phyloP scores from a whole-genome alignment of 1,139 yeast genomes.

The Saccharomycopsis crataegensis region DNA sequence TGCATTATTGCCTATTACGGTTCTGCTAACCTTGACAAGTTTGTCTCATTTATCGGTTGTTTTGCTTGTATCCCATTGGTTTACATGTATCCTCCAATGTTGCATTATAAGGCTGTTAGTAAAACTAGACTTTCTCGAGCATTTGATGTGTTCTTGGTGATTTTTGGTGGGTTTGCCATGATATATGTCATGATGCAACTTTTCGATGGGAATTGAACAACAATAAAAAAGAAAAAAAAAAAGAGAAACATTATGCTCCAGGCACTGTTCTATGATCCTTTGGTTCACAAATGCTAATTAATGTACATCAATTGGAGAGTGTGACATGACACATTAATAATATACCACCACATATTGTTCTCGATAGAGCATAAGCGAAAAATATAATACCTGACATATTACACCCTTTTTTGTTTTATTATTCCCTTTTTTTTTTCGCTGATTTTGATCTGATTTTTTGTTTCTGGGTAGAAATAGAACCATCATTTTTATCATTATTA shows the following conservation, averaged over 20 bases:
- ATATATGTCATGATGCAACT: slow-evolving; percentile 61
- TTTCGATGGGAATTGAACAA: slow-evolving; percentile 22
- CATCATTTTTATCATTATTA: no score
- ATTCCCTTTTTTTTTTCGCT: no score
- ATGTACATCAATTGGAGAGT: no score
- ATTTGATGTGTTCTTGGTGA: slow-evolving; percentile 42
- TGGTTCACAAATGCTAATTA: no score
- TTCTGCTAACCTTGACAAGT: slow-evolving; percentile 57
- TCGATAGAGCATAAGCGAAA: no score
- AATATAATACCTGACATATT: no score
- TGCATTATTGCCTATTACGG: slow-evolving; percentile 52
- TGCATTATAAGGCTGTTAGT: slow-evolving; percentile 42
- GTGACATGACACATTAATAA: no score
- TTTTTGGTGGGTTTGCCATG: slow-evolving; percentile 55
- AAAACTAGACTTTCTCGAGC: slow-evolving; percentile 25
- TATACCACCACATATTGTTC: no score
- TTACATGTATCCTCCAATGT: slow-evolving; percentile 73
- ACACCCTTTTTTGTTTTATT: no score
- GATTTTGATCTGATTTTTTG: no score
- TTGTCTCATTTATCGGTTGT: slow-evolving; percentile 73
- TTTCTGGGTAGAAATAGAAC: no score
- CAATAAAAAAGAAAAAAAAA: background rate
- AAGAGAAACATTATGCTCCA: background rate
- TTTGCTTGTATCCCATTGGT: slow-evolving; percentile 80
- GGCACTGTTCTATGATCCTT: no score